Conservation (phyloP, 2,329 filamentous ascomycete species). For the Aspergillus sp. region DNA sequence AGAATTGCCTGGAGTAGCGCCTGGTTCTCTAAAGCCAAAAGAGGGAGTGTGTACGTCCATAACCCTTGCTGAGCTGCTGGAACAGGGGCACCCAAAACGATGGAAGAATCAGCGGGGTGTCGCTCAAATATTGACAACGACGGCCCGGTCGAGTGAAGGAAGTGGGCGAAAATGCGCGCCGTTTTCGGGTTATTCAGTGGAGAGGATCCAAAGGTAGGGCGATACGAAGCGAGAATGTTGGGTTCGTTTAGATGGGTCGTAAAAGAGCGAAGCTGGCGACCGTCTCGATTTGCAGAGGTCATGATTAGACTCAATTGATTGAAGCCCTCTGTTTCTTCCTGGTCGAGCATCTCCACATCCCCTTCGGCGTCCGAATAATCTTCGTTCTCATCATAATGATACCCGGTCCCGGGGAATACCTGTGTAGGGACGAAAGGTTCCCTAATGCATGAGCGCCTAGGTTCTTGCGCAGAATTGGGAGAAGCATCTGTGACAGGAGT, state of each 20-base stretch:
- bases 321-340: constrained; percentile 24
- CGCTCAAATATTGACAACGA: constrained; percentile 82
- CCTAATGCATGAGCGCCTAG: neutral
- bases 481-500: neutral
- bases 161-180: constrained; percentile 79
- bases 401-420: neutral
- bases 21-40: constrained; percentile 75
- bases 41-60: constrained; percentile 70
- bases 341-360: constrained; percentile 24
- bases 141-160: constrained; percentile 78
- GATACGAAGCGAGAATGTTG: constrained; percentile 53
- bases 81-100: constrained; percentile 55
- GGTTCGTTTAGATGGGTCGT: constrained; percentile 40
- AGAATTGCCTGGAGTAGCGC: constrained; percentile 84
- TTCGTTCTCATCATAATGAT: neutral
- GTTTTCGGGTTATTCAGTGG: constrained; percentile 74
- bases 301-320: constrained; percentile 36
- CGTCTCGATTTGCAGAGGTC: constrained; percentile 35
- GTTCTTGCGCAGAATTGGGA: neutral
- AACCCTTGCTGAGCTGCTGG: constrained; percentile 50
- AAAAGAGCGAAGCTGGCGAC: constrained; percentile 41
- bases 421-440: neutral
- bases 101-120: constrained; percentile 62
- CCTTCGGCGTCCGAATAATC: neutral
- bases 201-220: constrained; percentile 54